A percentile compares a stretch with the other conserved stretches of the same genome.
phyloP scores from a whole-genome alignment of 805 yeast species.

The Vanderwaltozyma verrucispora region DNA sequence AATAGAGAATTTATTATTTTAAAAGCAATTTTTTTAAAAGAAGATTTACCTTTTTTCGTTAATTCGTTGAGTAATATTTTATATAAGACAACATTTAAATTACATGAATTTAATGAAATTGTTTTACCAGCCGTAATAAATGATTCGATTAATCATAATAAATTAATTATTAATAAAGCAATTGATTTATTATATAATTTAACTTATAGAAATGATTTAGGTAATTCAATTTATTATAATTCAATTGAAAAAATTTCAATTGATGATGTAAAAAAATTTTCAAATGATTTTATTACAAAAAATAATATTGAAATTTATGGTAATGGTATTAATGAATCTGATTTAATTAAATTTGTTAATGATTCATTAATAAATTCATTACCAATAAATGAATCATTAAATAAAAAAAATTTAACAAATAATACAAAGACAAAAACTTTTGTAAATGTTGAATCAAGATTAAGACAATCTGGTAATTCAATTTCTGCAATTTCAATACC shows the following conservation, averaged over 20 bases:
- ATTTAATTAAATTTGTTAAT: slow-evolving; percentile 54
- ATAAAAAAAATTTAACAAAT: slow-evolving; percentile 27
- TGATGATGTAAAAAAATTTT: slow-evolving; percentile 58
- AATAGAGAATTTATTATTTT: slow-evolving; percentile 80
- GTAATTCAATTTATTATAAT: slow-evolving; percentile 70
- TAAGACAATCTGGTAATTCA: slow-evolving; percentile 50
- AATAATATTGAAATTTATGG: slow-evolving; percentile 64
- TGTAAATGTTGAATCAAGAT: slow-evolving; percentile 63
- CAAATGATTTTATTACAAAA: slow-evolving; percentile 56
- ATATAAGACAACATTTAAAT: slow-evolving; percentile 61
- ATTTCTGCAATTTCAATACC: slow-evolving; percentile 80
- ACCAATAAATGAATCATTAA: slow-evolving; percentile 47
- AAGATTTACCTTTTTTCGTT: slow-evolving; percentile 86
- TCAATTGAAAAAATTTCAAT: slow-evolving; percentile 46
- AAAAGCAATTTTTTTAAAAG: slow-evolving; percentile 72
- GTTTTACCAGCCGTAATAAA: slow-evolving; percentile 69
- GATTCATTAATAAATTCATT: slow-evolving; percentile 53
- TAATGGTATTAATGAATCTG: slow-evolving; percentile 62
- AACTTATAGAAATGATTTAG: slow-evolving; percentile 81
- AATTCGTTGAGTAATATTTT: slow-evolving; percentile 70
- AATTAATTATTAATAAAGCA: slow-evolving; percentile 48
- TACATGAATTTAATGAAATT: slow-evolving; percentile 74
- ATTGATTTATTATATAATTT: slow-evolving; percentile 68
- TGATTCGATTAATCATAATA: slow-evolving; percentile 45
- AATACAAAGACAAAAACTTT: slow-evolving; percentile 34